Evolutionary conservation across 768 basidiomycete species (phyloP), one percentile per base, ranked within the genome.

Genomic region (Tulasnella sp.): DNA sequence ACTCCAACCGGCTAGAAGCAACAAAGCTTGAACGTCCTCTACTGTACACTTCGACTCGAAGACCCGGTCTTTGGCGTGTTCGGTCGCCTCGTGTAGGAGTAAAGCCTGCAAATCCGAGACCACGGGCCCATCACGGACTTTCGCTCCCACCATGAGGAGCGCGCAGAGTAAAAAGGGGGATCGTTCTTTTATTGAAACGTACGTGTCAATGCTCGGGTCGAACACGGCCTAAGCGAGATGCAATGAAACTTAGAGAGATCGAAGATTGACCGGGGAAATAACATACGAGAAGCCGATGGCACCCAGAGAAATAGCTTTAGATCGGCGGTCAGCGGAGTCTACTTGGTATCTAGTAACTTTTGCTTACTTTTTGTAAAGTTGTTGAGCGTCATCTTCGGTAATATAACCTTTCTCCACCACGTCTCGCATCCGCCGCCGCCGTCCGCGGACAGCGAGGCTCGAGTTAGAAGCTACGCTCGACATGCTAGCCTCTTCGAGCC

Each of bases 1-100:
- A 72, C 83, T 84, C 81, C 84, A 87, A 0, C 85, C 85, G 3
- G 86, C 83, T 8, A 86, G 77, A 27, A 86, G 82, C 39, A 85
- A 81, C 83, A 85, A 85, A 10, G 84, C 84, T 76, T 86, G 85
- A 19, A 86, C 85, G 14, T 85, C 85, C 78, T 86, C 86, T 56
- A 86, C 83, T 18, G 24, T n/a, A 36, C 78, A 38, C 24, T 72
- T 79, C 19, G 78, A 79, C 71, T 79, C 78, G 73, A 79, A 79
- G 21, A 79, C 71, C 39, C 71, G 78, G 46, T 79, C 78, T 44
- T 68, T 80, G 71, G 80, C 78, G 24, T 73, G 68, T 42, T 80
- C 78, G 31, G 40, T 80, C 31, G 72, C 68, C 56, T 81, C 81
- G 7, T 75, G 71, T 18, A 75, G 52, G 38, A 81, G 80, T 38